Conservation (phyloP, 108 stramenopile genomes). For the Nitzschia sp. region DNA sequence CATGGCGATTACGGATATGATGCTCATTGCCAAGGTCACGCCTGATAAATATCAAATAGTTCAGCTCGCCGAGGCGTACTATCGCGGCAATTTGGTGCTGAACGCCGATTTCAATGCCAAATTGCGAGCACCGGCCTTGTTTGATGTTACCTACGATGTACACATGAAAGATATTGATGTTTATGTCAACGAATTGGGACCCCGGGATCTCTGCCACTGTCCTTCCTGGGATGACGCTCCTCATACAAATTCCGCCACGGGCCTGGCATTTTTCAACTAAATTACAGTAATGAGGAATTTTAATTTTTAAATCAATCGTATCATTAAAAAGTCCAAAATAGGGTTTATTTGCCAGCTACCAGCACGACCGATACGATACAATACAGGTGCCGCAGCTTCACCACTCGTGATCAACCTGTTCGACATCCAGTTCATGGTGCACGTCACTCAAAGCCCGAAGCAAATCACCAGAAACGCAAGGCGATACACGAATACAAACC, state of each 20-base stretch:
- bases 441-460: constrained; percentile 40
- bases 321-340: too few relatives aligned
- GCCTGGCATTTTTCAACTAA: neutral
- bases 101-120: constrained; percentile 47
- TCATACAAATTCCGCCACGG: neutral
- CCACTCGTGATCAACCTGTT: too few relatives aligned
- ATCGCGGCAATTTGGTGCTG: constrained; percentile 55
- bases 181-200: constrained; percentile 62
- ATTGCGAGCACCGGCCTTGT: constrained; percentile 54
- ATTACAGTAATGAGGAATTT: neutral
- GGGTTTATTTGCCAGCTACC: too few relatives aligned
- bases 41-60: constrained; percentile 77
- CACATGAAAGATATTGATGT: constrained; percentile 56
- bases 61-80: constrained; percentile 72
- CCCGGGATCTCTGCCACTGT: constrained; percentile 77
- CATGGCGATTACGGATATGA: constrained; percentile 79
- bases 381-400: too few relatives aligned
- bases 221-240: constrained; percentile 71
- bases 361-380: neutral
- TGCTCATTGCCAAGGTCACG: constrained; percentile 69
- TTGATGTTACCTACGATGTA: constrained; percentile 48
- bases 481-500: constrained; percentile 64
- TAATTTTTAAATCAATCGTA: too few relatives aligned
- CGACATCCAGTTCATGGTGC: neutral
- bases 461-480: constrained; percentile 60